A percentile compares a stretch with the other conserved stretches of the same genome.
Conservation (phyloP, 805 yeast genomes). For the Suhomyces sp. region DNA sequence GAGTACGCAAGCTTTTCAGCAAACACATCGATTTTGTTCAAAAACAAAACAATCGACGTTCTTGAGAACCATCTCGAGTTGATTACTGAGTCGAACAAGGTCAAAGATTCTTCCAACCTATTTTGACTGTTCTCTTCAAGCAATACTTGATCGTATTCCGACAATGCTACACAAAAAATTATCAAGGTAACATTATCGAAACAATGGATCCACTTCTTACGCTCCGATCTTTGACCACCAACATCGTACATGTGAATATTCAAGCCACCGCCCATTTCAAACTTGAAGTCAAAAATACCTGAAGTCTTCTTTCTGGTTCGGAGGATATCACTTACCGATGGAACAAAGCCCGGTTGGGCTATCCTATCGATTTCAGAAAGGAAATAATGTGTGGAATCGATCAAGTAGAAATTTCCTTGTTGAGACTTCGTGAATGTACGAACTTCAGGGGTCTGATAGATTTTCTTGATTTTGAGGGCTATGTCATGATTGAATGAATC, state of each 20-base stretch:
- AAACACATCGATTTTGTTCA: conserved; percentile 88
- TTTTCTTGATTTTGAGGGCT: conserved; percentile 46
- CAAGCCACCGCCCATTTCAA: conserved; percentile 61
- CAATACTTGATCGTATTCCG: conserved; percentile 86
- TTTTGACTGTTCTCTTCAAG: conserved; percentile 45
- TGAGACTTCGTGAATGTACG: conserved; percentile 54
- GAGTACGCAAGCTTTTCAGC: conserved; percentile 80
- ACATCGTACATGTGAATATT: conserved; percentile 65
- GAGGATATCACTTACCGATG: conserved; percentile 73
- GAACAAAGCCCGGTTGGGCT: conserved; percentile 58
- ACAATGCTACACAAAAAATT: conserved; percentile 86
- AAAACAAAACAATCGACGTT: conserved; percentile 79
- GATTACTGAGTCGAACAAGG: conserved; percentile 84
- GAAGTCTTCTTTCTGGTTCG: conserved; percentile 90
- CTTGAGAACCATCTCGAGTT: conserved; percentile 91
- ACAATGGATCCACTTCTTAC: conserved; percentile 96
- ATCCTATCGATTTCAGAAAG: conserved; percentile 66
- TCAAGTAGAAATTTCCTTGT: conserved; percentile 70
- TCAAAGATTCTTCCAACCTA: conserved; percentile 50
- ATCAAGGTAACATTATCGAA: conserved; percentile 89
- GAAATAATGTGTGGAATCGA: conserved; percentile 84
- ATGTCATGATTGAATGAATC: conserved; percentile 50
- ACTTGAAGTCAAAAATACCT: conserved; percentile 82
- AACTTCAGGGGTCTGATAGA: conserved; percentile 63
- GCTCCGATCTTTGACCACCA: conserved; percentile 94